Conservation (phyloP, 805 yeast genomes). For the Teunomyces cretensis region DNA sequence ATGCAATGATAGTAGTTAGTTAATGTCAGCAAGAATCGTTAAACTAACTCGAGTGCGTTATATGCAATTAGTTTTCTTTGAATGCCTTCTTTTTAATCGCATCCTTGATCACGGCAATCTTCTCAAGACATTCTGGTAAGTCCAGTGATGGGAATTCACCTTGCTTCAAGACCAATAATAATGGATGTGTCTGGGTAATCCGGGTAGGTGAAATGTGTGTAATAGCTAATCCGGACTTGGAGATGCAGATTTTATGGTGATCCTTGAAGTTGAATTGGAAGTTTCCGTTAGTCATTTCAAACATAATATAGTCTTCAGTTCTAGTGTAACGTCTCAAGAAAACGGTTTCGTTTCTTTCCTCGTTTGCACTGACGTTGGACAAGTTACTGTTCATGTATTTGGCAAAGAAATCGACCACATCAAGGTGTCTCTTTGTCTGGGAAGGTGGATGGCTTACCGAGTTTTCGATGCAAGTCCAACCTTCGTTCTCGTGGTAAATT, state of each 20-base stretch:
- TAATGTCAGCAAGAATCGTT: background rate
- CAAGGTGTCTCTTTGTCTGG: slow-evolving; percentile 67
- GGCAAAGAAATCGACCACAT: slow-evolving; percentile 84
- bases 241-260: slow-evolving; percentile 84
- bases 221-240: slow-evolving; percentile 70
- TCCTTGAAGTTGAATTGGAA: slow-evolving; percentile 94
- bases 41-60: background rate
- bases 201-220: slow-evolving; percentile 81
- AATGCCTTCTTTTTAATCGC: slow-evolving; percentile 51
- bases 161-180: slow-evolving; percentile 40
- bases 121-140: slow-evolving; percentile 44
- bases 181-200: slow-evolving; percentile 67
- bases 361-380: slow-evolving; percentile 72
- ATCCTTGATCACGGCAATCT: slow-evolving; percentile 53
- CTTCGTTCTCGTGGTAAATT: slow-evolving; percentile 41
- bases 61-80: slow-evolving; percentile 13
- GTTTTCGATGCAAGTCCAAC: slow-evolving; percentile 48
- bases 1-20: background rate
- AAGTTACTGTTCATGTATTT: slow-evolving; percentile 90
- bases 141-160: slow-evolving; percentile 41
- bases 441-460: slow-evolving; percentile 43
- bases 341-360: slow-evolving; percentile 62
- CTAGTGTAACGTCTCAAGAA: slow-evolving; percentile 83
- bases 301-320: slow-evolving; percentile 79
- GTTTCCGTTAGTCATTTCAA: slow-evolving; percentile 88